Evolutionary conservation across 768 basidiomycete species (phyloP).

Genomic region (Tephrocybe sp.): DNA sequence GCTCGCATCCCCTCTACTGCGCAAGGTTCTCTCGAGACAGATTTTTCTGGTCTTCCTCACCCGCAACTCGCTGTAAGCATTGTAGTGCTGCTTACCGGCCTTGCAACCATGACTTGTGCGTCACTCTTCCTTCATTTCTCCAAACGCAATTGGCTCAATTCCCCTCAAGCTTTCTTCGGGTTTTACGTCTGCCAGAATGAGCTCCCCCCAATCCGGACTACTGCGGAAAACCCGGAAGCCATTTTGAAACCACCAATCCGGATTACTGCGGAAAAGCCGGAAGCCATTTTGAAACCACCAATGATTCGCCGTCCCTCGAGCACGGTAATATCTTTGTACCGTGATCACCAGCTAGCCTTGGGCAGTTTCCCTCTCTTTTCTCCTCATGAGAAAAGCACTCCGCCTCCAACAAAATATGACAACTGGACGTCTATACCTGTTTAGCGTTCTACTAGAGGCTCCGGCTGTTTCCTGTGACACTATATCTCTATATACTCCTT

Average conservation of each 20-base stretch:
- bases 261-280: no score
- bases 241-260: background rate
- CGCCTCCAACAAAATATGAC: conserved; percentile 8
- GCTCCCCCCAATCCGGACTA: conserved; percentile 1
- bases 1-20: conserved; percentile 22
- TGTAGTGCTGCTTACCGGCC: conserved; percentile 28
- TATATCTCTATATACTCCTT: background rate
- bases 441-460: background rate
- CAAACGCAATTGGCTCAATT: background rate
- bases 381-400: background rate
- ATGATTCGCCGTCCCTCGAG: conserved; percentile 3
- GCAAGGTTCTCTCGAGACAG: conserved; percentile 25
- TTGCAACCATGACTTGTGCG: conserved; percentile 26
- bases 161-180: conserved; percentile 3
- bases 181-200: conserved; percentile 12
- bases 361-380: background rate
- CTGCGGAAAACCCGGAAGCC: no score
- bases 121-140: background rate
- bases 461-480: background rate
- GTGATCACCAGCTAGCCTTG: background rate
- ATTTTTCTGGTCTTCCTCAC: conserved; percentile 22
- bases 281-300: background rate
- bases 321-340: conserved; percentile 12
- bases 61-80: conserved; percentile 21
- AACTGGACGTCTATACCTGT: conserved; percentile 11